Evolutionary conservation across 345 rosid genomes (phyloP).

Genomic region (Raphanus sativus): DNA sequence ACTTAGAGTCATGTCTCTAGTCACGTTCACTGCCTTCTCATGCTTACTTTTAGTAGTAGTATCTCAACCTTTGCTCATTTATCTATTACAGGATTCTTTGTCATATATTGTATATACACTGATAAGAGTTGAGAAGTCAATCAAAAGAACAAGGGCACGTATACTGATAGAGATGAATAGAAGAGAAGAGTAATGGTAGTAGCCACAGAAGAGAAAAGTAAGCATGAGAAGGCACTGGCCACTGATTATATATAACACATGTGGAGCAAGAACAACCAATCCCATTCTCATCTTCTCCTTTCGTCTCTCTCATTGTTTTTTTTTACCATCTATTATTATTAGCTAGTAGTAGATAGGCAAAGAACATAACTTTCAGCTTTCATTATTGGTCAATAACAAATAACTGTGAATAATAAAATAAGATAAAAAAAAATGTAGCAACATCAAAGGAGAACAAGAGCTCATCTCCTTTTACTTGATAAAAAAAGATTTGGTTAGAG

Average conservation of each 20-base stretch:
- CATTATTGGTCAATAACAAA: conserved; percentile 31
- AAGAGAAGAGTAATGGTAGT: background rate
- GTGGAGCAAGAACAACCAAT: background rate
- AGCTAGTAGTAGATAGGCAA: background rate
- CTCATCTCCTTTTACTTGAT: conserved; percentile 58
- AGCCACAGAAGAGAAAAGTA: no score
- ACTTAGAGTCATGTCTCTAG: conserved; percentile 76
- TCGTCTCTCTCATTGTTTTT: background rate
- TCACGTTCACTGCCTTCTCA: conserved; percentile 68
- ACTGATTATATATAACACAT: background rate
- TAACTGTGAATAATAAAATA: conserved; percentile 5
- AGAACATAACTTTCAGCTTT: background rate
- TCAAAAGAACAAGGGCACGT: background rate
- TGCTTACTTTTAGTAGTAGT: conserved; percentile 51
- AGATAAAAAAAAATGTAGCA: conserved; percentile 1
- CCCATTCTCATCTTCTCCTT: conserved; percentile 3
- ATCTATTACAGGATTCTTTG: conserved; percentile 62
- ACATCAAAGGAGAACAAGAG: conserved; percentile 68
- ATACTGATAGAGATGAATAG: background rate
- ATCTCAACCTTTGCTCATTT: conserved; percentile 63
- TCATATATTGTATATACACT: conserved; percentile 12
- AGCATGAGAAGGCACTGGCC: background rate
- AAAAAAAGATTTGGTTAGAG: conserved; percentile 30
- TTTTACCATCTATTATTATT: background rate
- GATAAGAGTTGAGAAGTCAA: background rate